A percentile compares a stretch with the other conserved stretches of the same genome.
phyloP scores from a whole-genome alignment of 2,329 filamentous ascomycete species.

The Emydomyces testavorans region DNA sequence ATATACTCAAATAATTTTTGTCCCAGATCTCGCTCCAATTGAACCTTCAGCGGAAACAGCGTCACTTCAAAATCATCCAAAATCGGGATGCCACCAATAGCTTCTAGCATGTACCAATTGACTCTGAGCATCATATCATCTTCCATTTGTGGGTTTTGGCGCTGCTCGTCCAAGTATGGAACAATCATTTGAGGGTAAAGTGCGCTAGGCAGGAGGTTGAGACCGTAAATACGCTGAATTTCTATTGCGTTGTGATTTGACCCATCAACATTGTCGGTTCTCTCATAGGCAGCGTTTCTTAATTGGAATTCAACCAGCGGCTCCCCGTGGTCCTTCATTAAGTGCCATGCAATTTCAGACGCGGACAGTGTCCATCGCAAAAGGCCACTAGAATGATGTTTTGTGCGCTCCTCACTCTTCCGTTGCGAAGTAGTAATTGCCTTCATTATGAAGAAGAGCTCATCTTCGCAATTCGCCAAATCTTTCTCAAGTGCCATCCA shows the following conservation, averaged over 20 bases:
- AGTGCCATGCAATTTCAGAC: slow-evolving; percentile 91
- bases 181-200: slow-evolving; percentile 94
- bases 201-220: slow-evolving; percentile 81
- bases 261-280: slow-evolving; percentile 92
- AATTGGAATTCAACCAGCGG: slow-evolving; percentile 89
- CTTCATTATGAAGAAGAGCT: slow-evolving; percentile 99
- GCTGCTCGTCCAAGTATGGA: slow-evolving; percentile 63
- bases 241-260: slow-evolving; percentile 90
- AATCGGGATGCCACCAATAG: slow-evolving; percentile 92
- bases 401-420: slow-evolving; percentile 59
- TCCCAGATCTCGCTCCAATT: slow-evolving; percentile 83
- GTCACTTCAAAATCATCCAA: slow-evolving; percentile 96
- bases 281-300: slow-evolving; percentile 80
- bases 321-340: slow-evolving; percentile 75
- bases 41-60: slow-evolving; percentile 82
- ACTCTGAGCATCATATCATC: slow-evolving; percentile 78
- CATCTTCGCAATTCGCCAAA: slow-evolving; percentile 79
- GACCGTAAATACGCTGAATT: slow-evolving; percentile 73
- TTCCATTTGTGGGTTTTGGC: slow-evolving; percentile 43
- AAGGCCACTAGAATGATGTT: slow-evolving; percentile 63
- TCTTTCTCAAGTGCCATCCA: slow-evolving; percentile 80
- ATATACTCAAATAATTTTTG: slow-evolving; percentile 95
- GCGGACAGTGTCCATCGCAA: slow-evolving; percentile 90
- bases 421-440: slow-evolving; percentile 94
- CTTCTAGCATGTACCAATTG: slow-evolving; percentile 96